Evolutionary conservation across 2,329 filamentous ascomycete species (phyloP), one percentile per base, ranked within the genome.

Genomic region (Penicillium fuscoglaucum): DNA sequence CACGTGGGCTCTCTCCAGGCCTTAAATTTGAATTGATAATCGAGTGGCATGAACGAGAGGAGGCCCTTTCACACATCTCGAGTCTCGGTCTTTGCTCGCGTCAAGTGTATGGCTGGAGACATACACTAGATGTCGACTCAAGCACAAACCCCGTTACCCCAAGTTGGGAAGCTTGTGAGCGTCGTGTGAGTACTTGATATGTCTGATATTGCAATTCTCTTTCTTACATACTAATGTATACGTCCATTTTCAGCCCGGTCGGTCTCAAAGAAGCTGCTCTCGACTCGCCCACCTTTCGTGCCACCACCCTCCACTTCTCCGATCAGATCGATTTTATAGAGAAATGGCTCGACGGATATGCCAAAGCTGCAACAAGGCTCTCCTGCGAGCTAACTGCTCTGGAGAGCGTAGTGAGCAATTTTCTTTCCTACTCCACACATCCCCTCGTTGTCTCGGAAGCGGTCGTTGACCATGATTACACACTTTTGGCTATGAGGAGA

Each of bases 241-340:
- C 15, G 12, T 55, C 57, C 52, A 33, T 35, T 47, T n/a, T 46
- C 1, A 87, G 85, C 57, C 91, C 95, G 45, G 93, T 98, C 37
- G 87, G 88, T 61, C 84, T 98, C 67, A 95, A 93, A 78, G 95
- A 99, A 83, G 95, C 95, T 51, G 90, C 92, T 21, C 89, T 98
- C 79, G 95, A 99, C 78, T 97, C 93, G 40, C 95, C 95, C 28
- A 96, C 93, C 37, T 98, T 98, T 75, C 91, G 95, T 64, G 91
- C 93, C 47, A 90, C 90, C 24, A 86, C 91, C 43, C 79, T 89
- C 47, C 91, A 97, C 78, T 96, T 96, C 72, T 84, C 87, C 62
- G 95, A 98, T 65, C 93, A 99, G 79, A 86, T 96, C 69, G 95
- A 98, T 65, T 84, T 87, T 56, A 84, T 98, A 59, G 95, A 98